Evolutionary conservation across 257 asterid genomes (phyloP).

Genomic region (Vinca minor): DNA sequence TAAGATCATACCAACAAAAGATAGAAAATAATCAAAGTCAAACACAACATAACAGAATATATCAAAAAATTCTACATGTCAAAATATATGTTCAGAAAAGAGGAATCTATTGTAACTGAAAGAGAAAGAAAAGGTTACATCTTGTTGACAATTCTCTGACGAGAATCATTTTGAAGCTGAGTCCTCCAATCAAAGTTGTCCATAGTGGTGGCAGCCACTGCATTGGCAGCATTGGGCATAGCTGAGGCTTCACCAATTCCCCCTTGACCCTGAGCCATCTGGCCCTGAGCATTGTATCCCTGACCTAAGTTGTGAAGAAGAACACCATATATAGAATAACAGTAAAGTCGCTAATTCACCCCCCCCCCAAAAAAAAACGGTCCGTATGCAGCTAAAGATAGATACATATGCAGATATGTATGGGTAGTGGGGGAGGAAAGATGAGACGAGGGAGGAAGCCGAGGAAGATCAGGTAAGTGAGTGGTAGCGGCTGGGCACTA

Average conservation of each 20-base stretch:
- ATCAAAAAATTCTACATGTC: not conserved
- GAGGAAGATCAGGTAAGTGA: not conserved
- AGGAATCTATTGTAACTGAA: not conserved
- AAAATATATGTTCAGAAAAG: not conserved
- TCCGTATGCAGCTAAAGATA: not conserved
- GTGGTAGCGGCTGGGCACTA: not conserved
- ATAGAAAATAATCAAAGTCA: too few relatives aligned
- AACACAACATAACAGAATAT: not conserved
- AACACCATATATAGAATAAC: not conserved
- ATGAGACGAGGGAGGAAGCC: not conserved
- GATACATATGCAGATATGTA: too few relatives aligned
- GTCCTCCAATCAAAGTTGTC: conserved; percentile 69
- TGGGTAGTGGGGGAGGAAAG: not conserved
- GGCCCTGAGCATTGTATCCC: conserved; percentile 21
- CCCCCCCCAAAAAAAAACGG: not conserved
- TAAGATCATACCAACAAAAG: too few relatives aligned
- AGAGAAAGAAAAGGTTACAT: conserved; percentile 24
- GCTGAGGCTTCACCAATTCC: conserved; percentile 37
- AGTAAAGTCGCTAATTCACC: not conserved
- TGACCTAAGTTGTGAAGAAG: not conserved
- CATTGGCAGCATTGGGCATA: conserved; percentile 26
- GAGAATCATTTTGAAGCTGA: conserved; percentile 54
- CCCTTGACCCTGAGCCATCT: conserved; percentile 45
- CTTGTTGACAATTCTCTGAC: conserved; percentile 68
- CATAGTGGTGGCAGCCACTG: conserved; percentile 21